Base-by-base conservation (phyloP, 2,329 filamentous ascomycete genomes). In the Neofusicoccum ribis region DNA sequence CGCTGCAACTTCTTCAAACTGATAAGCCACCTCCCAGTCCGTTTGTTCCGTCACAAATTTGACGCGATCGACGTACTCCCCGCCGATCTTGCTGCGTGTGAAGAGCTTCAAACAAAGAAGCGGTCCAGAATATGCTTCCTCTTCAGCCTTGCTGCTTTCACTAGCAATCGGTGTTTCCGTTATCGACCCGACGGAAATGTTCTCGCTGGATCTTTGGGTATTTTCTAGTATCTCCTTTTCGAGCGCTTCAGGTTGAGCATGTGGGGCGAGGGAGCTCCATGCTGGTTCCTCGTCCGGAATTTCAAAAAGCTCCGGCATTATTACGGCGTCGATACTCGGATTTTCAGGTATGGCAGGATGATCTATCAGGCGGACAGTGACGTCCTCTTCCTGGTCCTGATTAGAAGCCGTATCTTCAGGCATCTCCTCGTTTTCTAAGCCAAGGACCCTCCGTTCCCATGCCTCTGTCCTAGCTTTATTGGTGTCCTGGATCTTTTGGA, bases 1-100 rank as follows among this genome's bases (percentile, higher is more conserved):
- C 5, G 12, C 17, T 11, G 37, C 14, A 36, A 61, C n/a, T 50
- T 64, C 60, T 36, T 60, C 51, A 15, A 66, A 46, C 36, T 49
- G 44, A 36, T 96, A 97, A 70, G 95, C 87, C n/a, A 97, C 81
- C 0, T 79, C 76, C 93, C 93, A 97, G 7, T 79, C 72, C 68
- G 87, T 83, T 0, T 71, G 20, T 14, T 71, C 37, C 0, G 60
- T 76, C 51, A 89, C 74, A 0, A 81, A 70, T 1, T 77, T 68
- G 0, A 92, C 91, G 3, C 92, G 88, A 0, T 80, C 73, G 1
- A 92, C 86, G 63, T 85, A 84, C 12, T 80, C 63, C 17, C 85
- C 88, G 72, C 95, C 89, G 63, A 96, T 85, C 68, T 85, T 86
- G 80, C 91, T 95, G 69, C 86, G 86, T 58, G 92, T 81, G 0